A percentile compares a stretch with the other conserved stretches of the same genome.
phyloP scores from a whole-genome alignment of 2,329 filamentous ascomycete species.

The Alternaria alternata region DNA sequence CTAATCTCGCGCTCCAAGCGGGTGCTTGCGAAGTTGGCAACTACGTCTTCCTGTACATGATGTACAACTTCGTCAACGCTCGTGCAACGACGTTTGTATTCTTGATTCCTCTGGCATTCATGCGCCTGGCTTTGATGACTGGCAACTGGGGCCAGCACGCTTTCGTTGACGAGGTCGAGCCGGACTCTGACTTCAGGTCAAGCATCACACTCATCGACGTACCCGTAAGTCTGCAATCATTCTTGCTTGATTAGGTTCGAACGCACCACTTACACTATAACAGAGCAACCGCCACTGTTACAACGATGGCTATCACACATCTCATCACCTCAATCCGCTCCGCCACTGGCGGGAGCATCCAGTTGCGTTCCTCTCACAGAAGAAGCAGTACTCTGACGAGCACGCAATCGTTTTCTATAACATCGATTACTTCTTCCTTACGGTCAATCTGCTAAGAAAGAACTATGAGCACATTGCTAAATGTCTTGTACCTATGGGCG shows the following conservation, averaged over 20 bases:
- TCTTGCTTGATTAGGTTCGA: fast-evolving
- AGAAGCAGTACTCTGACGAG: slow-evolving; percentile 70
- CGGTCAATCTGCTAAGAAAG: slow-evolving; percentile 71
- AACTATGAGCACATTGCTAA: slow-evolving; percentile 74
- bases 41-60: slow-evolving; percentile 57
- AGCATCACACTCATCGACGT: slow-evolving; percentile 84
- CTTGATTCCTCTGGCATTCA: slow-evolving; percentile 69
- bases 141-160: slow-evolving; percentile 88
- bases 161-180: slow-evolving; percentile 77
- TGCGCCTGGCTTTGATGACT: slow-evolving; percentile 78
- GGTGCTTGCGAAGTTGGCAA: slow-evolving; percentile 68
- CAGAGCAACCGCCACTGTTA: slow-evolving; percentile 83
- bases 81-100: slow-evolving; percentile 70
- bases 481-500: slow-evolving; percentile 76
- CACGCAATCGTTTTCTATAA: slow-evolving; percentile 79
- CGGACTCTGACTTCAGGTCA: slow-evolving; percentile 78
- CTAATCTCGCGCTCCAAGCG: slow-evolving; percentile 62
- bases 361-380: slow-evolving; percentile 73
- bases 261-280: slow-evolving; percentile 4
- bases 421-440: slow-evolving; percentile 82
- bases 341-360: slow-evolving; percentile 86
- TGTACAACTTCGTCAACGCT: slow-evolving; percentile 59
- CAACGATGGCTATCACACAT: slow-evolving; percentile 85
- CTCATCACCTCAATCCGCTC: slow-evolving; percentile 78
- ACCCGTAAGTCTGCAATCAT: slow-evolving; percentile 62